Evolutionary conservation across 768 basidiomycete species (phyloP).

Genomic region (Termitomyces sp.): DNA sequence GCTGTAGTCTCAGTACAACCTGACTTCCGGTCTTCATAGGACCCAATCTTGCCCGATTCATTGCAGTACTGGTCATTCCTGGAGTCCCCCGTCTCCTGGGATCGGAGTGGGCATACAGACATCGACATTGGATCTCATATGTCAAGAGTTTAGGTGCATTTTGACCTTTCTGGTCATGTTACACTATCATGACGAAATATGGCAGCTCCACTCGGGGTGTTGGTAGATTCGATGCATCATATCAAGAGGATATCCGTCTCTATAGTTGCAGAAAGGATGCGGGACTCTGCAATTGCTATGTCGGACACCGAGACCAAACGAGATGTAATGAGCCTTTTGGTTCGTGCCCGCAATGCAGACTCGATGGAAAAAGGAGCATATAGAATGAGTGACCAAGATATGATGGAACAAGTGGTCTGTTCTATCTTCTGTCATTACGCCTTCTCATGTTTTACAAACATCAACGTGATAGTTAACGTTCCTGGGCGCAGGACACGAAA

Average conservation of each 20-base stretch:
- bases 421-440: not conserved
- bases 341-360: constrained; percentile 35
- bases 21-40: constrained; percentile 6
- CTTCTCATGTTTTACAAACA: not conserved
- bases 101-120: constrained; percentile 30
- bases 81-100: constrained; percentile 23
- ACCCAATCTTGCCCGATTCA: constrained; percentile 29
- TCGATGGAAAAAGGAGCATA: constrained; percentile 27
- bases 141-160: constrained; percentile 16
- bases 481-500: constrained; percentile 41
- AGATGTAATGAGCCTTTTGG: constrained; percentile 49
- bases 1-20: not conserved
- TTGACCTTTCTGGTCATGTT: not conserved
- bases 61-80: constrained; percentile 30
- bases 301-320: constrained; percentile 36
- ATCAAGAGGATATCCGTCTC: constrained; percentile 32
- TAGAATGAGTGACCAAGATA: constrained; percentile 38
- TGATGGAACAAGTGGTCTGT: constrained; percentile 49
- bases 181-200: not conserved
- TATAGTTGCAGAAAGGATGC: constrained; percentile 37
- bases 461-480: constrained; percentile 32
- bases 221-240: constrained; percentile 34
- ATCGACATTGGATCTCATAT: constrained; percentile 25
- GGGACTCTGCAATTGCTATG: constrained; percentile 23
- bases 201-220: constrained; percentile 15